Conservation (phyloP, 129 eudicot genomes). For the Ambrosia artemisiifolia region DNA sequence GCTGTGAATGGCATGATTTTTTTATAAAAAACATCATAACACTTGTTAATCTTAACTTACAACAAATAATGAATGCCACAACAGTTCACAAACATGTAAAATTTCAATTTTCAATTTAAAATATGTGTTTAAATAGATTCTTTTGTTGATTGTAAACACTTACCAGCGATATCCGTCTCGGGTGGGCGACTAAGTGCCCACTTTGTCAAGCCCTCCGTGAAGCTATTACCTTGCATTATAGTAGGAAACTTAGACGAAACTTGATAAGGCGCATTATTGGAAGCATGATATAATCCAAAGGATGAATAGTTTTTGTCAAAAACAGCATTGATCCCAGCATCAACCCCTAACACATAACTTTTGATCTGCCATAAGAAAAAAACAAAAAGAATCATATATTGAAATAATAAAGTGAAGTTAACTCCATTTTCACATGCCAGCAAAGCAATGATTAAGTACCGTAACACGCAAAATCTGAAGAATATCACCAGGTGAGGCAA, state of each 20-base stretch:
- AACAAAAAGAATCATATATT: background rate
- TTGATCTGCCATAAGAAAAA: conserved; percentile 57
- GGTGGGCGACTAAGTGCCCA: conserved; percentile 48
- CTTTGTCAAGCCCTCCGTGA: conserved; percentile 50
- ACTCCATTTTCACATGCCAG: background rate
- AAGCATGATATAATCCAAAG: conserved; percentile 76
- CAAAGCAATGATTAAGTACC: conserved; percentile 33
- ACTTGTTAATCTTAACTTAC: too few relatives aligned
- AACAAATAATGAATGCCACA: too few relatives aligned
- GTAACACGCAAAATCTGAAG: conserved; percentile 61
- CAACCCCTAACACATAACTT: conserved; percentile 50
- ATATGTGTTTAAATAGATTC: too few relatives aligned
- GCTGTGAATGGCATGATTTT: conserved; percentile 34
- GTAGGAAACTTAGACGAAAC: conserved; percentile 49
- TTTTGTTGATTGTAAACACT: too few relatives aligned
- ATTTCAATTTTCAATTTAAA: background rate
- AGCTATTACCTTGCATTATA: conserved; percentile 51
- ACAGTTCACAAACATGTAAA: background rate
- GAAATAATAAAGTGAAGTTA: too few relatives aligned
- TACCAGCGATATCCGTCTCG: conserved; percentile 34
- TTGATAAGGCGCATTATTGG: conserved; percentile 64
- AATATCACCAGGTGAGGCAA: conserved; percentile 65
- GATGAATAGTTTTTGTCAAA: conserved; percentile 70
- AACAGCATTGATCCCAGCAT: conserved; percentile 31
- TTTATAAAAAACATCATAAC: background rate